Evolutionary conservation across 306 rosid species (phyloP).

Genomic region (Dalbergia oliveri): DNA sequence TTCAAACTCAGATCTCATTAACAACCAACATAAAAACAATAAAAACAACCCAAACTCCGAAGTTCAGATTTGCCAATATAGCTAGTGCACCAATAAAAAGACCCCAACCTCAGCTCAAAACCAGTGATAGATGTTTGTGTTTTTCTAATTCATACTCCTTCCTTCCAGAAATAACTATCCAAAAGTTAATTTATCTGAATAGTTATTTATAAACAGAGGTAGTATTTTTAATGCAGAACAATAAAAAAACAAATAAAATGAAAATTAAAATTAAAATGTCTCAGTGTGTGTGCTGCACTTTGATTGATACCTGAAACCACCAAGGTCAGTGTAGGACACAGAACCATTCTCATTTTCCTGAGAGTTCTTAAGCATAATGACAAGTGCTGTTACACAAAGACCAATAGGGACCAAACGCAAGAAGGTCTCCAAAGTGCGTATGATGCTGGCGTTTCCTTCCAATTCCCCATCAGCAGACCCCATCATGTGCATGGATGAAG

Average conservation of each 20-base stretch:
- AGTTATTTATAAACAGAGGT: too few relatives aligned
- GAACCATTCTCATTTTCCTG: conserved; percentile 74
- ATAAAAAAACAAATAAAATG: neutral
- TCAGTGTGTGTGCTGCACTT: neutral
- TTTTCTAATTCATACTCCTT: too few relatives aligned
- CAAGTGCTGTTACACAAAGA: conserved; percentile 76
- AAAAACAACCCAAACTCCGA: neutral
- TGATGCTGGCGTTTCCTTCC: conserved; percentile 21
- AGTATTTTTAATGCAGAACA: neutral
- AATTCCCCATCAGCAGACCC: conserved; percentile 28
- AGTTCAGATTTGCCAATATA: neutral
- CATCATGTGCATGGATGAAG: conserved; percentile 3
- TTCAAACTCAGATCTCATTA: neutral
- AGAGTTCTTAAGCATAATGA: conserved; percentile 85
- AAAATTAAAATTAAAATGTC: neutral
- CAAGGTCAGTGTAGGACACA: conserved; percentile 71
- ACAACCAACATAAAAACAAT: neutral
- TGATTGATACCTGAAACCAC: conserved; percentile 72
- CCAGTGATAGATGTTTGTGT: neutral
- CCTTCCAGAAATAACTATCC: too few relatives aligned
- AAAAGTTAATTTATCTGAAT: too few relatives aligned
- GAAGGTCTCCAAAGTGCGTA: conserved; percentile 72
- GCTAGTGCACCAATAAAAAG: neutral
- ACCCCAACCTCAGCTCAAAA: neutral
- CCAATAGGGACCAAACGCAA: conserved; percentile 75